Conservation (phyloP, 2,329 filamentous ascomycete species). For the Colletotrichum sp. region DNA sequence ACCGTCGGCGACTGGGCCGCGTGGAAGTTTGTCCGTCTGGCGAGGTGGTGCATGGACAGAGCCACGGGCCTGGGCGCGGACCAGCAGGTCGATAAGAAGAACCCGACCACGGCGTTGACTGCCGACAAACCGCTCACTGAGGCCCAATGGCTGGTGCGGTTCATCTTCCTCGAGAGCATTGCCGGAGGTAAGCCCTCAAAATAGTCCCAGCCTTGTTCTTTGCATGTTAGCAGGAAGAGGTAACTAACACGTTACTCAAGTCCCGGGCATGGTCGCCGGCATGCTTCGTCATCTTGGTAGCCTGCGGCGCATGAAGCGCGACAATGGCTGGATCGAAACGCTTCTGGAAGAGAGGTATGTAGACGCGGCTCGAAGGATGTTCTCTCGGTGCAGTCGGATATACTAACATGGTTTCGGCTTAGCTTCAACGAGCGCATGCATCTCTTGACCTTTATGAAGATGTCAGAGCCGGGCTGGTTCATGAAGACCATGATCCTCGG, state of each 20-base stretch:
- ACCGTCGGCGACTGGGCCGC: conserved; percentile 81
- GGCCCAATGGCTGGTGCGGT: conserved; percentile 72
- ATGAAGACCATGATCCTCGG: conserved; percentile 92
- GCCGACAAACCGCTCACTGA: conserved; percentile 74
- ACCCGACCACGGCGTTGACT: conserved; percentile 59
- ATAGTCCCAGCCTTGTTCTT: not conserved
- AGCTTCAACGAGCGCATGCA: not conserved
- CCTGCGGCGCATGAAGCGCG: conserved; percentile 83
- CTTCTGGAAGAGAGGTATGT: conserved; percentile 91
- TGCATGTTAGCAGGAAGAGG: not conserved
- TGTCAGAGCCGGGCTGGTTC: conserved; percentile 77
- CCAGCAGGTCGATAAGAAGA: conserved; percentile 68
- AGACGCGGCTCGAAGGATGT: conserved; percentile 78
- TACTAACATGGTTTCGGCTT: not conserved
- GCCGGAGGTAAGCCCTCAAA: conserved; percentile 59
- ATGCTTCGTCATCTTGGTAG: conserved; percentile 91
- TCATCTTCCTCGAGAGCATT: conserved; percentile 88
- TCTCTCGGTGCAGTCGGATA: not conserved
- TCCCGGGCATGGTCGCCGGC: conserved; percentile 95
- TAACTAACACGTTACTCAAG: conserved; percentile 35
- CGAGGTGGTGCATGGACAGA: conserved; percentile 81
- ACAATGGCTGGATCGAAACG: conserved; percentile 97
- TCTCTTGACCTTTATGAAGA: conserved; percentile 89
- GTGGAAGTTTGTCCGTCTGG: conserved; percentile 75
- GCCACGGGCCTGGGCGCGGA: conserved; percentile 76